Evolutionary conservation across 2,329 filamentous ascomycete species (phyloP).

Genomic region (Exophiala sp.): DNA sequence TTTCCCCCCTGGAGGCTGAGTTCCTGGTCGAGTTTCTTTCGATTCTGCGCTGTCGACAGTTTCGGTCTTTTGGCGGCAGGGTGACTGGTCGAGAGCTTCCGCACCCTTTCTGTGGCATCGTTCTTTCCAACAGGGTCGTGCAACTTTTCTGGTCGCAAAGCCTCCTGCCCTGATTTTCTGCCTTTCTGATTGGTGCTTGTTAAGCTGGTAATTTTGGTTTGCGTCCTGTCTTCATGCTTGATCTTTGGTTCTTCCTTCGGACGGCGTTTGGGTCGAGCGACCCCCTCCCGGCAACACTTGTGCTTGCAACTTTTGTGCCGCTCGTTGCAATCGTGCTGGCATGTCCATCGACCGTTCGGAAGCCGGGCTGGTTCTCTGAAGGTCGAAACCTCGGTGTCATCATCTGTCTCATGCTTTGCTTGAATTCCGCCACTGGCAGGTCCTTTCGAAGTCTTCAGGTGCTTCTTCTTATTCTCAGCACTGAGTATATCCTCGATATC

Average conservation of each 20-base stretch:
- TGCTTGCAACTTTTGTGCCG: conserved; percentile 63
- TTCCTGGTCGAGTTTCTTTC: too few relatives aligned
- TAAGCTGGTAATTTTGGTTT: conserved; percentile 17
- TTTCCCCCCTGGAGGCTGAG: too few relatives aligned
- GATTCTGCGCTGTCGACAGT: neutral
- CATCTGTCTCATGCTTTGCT: neutral
- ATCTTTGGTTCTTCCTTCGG: conserved; percentile 26
- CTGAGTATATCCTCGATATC: conserved; percentile 28
- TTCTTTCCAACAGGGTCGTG: neutral
- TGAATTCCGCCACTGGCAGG: neutral
- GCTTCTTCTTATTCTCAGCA: conserved; percentile 10
- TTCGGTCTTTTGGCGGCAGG: conserved; percentile 9
- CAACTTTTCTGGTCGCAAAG: neutral
- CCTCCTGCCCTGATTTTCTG: neutral
- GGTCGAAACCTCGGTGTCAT: conserved; percentile 6
- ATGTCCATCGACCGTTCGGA: conserved; percentile 69
- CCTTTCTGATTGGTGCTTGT: neutral
- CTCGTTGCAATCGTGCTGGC: conserved; percentile 67
- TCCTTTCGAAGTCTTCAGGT: conserved; percentile 27
- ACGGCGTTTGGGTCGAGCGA: conserved; percentile 60
- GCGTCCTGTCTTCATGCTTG: conserved; percentile 7
- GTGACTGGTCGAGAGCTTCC: too few relatives aligned
- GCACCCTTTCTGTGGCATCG: neutral
- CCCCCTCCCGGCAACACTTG: conserved; percentile 66
- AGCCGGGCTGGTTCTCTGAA: conserved; percentile 50